Conservation (phyloP, 306 rosid genomes). For the Castanospermum australe region DNA sequence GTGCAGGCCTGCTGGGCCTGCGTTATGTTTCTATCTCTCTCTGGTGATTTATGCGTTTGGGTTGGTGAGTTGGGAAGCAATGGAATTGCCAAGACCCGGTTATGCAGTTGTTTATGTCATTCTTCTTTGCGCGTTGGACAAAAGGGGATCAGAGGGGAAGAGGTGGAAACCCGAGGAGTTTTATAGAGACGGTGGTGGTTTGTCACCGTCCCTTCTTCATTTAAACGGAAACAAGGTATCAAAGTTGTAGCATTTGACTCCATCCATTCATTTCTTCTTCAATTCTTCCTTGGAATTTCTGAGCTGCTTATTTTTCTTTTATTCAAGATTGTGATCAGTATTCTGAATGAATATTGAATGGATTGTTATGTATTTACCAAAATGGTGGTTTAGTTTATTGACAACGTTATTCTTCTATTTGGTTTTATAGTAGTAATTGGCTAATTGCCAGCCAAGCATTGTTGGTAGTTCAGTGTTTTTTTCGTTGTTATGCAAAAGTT, state of each 20-base stretch:
- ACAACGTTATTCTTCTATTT: not conserved
- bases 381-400: not conserved
- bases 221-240: constrained; percentile 46
- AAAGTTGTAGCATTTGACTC: not conserved
- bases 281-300: not conserved
- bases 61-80: constrained; percentile 38
- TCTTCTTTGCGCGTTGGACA: constrained; percentile 56
- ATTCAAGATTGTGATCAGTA: not conserved
- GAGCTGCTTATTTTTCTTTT: not conserved
- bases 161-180: constrained; percentile 38
- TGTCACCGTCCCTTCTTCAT: not conserved
- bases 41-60: constrained; percentile 34
- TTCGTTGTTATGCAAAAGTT: not conserved
- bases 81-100: constrained; percentile 50
- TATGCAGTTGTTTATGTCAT: constrained; percentile 44
- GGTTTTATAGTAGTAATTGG: not conserved
- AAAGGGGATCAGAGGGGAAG: constrained; percentile 47
- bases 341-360: not conserved
- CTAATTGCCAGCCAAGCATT: too few species aligned
- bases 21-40: not conserved
- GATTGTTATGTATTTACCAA: not conserved
- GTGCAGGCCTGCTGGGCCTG: not conserved
- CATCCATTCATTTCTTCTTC: not conserved
- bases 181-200: constrained; percentile 15
- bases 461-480: not conserved